Base-by-base conservation (phyloP, 1,284 basidiomycete genomes). In the Moesziomyces parantarcticus region DNA sequence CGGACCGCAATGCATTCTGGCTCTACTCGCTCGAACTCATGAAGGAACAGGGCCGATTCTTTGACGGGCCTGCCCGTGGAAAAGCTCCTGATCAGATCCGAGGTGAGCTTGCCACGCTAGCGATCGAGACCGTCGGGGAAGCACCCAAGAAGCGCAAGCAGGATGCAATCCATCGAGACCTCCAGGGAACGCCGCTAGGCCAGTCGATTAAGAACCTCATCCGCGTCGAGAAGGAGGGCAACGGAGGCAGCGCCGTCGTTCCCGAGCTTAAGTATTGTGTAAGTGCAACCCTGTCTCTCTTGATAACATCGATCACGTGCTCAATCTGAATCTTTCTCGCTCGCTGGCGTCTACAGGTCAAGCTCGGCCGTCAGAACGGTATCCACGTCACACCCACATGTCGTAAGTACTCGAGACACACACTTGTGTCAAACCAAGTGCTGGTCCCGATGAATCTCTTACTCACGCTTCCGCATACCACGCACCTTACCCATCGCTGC, bases 331-430 rank as follows among this genome's bases (percentile, higher is more conserved):
- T 18, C 49, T 34, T 32, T 58, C 22, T 32, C 10, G 4, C 29
- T 32, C 29, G 29, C 29, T 13, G 29, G 29, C 29, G 25, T 56
- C 22, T 55, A 48, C 40, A 75, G 85, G 83, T 94, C 86, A 96
- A 96, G 85, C 90, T 92, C 82, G 90, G 92, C 7, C 88, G 94
- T 68, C 94, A 97, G 87, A 97, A 97, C 75, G 88, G 92, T 6
- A 90, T 97, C 53, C 94, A 97, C 77, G 92, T 96, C 51, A 95
- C 93, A 32, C 94, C 94, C 2, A 93, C 93, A 10, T 91, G 89
- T 0, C 61, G 73, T 76, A 56, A 72, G 73, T 69, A 26, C 7
- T 21, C 16, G 14, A 22, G n/a, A n/a, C n/a, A n/a, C n/a, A n/a
- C n/a, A n/a, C n/a, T n/a, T n/a, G n/a, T n/a, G n/a, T n/a, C n/a